These are phyloP conservation scores for Lathyrus sativus DNA, from an alignment of 306 rosid species.

Conservation along the genomic window DNA sequence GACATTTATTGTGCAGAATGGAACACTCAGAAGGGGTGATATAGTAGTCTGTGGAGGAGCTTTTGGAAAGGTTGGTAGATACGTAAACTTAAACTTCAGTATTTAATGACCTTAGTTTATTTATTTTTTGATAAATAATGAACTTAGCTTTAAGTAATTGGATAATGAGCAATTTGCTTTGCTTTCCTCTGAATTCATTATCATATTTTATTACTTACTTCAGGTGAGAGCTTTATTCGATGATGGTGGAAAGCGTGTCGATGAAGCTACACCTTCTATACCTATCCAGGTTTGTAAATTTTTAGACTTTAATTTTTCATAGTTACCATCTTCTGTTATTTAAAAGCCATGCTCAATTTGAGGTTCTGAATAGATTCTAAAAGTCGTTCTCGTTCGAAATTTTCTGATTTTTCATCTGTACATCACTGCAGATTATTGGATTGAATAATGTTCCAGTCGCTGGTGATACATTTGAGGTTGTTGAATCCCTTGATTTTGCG, in stretches of 20 bases:
- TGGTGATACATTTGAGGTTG: slow-evolving; percentile 92
- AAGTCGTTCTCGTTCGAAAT: slow-evolving; percentile 3
- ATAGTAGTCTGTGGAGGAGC: slow-evolving; percentile 90
- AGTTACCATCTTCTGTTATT: slow-evolving; percentile 15
- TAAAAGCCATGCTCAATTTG: neutral
- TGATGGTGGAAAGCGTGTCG: slow-evolving; percentile 82
- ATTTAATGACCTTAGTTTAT: neutral
- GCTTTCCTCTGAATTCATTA: slow-evolving; percentile 21
- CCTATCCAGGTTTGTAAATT: slow-evolving; percentile 83
- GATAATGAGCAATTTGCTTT: slow-evolving; percentile 9
- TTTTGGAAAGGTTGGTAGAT: slow-evolving; percentile 85
- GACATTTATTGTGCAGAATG: slow-evolving; percentile 89
- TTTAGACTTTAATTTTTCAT: slow-evolving; percentile 3
- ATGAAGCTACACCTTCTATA: slow-evolving; percentile 82
- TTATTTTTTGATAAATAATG: neutral
- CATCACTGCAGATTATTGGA: slow-evolving; percentile 70
- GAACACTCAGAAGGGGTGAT: slow-evolving; percentile 81
- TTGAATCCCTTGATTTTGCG: slow-evolving; percentile 81
- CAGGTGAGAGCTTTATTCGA: slow-evolving; percentile 97
- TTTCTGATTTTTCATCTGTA: slow-evolving; percentile 29
- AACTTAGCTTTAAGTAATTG: slow-evolving; percentile 12
- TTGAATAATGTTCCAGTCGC: slow-evolving; percentile 88
- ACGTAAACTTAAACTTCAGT: slow-evolving; percentile 20
- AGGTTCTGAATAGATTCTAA: slow-evolving; percentile 31
- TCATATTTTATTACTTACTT: slow-evolving; percentile 33